Conservation (phyloP, 176 grass and related monocot species). For the Alloteropsis semialata region DNA sequence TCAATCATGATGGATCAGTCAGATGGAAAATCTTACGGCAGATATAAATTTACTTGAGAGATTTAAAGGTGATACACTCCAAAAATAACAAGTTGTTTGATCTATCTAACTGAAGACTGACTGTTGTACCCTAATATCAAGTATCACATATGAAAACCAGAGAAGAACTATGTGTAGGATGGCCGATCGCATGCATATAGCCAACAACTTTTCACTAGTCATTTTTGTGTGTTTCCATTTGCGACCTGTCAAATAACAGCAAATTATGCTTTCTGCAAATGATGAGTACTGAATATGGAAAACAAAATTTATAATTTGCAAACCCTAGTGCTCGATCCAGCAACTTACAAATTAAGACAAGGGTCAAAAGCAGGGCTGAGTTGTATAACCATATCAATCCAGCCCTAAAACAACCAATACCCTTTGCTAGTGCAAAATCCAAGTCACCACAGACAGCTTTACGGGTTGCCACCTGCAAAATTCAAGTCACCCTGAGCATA, state of each 20-base stretch:
- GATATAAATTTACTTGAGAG: background rate
- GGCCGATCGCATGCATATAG: constrained; percentile 15
- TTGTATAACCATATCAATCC: constrained; percentile 47
- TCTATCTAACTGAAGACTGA: background rate
- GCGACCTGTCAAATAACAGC: constrained; percentile 27
- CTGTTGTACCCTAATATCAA: constrained; percentile 30
- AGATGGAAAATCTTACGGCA: background rate
- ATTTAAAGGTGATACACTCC: constrained; percentile 31
- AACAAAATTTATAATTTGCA: background rate
- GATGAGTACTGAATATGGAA: background rate
- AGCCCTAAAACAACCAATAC: constrained; percentile 25
- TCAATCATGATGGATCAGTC: constrained; percentile 6
- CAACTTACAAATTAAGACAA: constrained; percentile 36
- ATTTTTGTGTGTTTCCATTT: constrained; percentile 26
- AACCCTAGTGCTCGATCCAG: background rate
- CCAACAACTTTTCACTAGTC: constrained; percentile 24
- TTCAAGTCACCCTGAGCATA: background rate
- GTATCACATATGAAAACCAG: constrained; percentile 33
- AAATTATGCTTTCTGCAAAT: constrained; percentile 1
- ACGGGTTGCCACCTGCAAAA: constrained; percentile 26
- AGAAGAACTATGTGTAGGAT: constrained; percentile 25
- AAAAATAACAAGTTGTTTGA: background rate
- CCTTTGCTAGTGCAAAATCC: constrained; percentile 33
- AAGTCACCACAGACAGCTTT: constrained; percentile 24
- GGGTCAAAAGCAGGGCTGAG: constrained; percentile 22